Base-by-base conservation (phyloP, 768 basidiomycete genomes). In the Lactarius deliciosus region DNA sequence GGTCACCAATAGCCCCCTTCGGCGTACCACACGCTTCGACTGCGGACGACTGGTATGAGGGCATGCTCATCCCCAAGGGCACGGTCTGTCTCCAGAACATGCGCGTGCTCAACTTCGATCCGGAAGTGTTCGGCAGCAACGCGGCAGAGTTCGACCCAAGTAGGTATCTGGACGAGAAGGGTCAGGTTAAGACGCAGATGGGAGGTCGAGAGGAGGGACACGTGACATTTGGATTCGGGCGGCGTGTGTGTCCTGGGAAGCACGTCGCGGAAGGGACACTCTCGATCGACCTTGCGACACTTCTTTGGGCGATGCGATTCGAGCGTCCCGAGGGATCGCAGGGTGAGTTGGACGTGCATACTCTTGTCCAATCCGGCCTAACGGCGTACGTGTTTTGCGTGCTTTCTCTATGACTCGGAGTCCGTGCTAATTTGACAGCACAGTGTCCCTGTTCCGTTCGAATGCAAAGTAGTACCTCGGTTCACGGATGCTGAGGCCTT, bases 251-350 rank as follows among this genome's bases (percentile, higher is more conserved):
- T n/a, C n/a, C 73, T 10, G 78, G 78, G 6, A 68, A 69, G 32
- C 64, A 75, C 60, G 60, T 77, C 28, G 77, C 77, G 0, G 74
- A 76, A 50, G 66, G 73, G 18, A 69, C 73, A 10, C 40, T 78
- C 4, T 75, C 75, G 58, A 76, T 77, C 32, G 68, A 71, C 40
- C 72, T 77, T 28, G 77, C 77, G 11, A 66, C 70, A 13, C 63
- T 75, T 2, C 70, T 79, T 34, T 73, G 69, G 64, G 73, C 1
- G 73, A 69, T 63, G 43, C 64, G 63, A 28, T 28, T 28, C 2
- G 25, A 28, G 25, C 25, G 25, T 28, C 25, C 25, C 2, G 25
- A 28, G 25, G 25, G 25, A 28, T 28, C 25, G 25, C 25, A 28
- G 25, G 25, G 25, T 28, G 25, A 28, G 25, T 28, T 28, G 25